phyloP scores from a whole-genome alignment of 345 rosid genomes.

The Sapria himalayana region DNA sequence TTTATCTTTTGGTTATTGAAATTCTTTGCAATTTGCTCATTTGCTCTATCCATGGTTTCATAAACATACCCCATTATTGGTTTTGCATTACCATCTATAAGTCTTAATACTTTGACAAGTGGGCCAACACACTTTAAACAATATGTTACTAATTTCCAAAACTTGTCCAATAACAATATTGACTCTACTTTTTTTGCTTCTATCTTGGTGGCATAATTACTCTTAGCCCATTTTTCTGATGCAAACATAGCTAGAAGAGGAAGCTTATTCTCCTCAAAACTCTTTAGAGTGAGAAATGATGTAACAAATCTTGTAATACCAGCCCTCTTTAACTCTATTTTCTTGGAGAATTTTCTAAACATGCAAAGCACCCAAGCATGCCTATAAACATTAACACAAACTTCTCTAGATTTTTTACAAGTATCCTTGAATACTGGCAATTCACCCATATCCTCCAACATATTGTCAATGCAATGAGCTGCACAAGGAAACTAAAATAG shows the following conservation, averaged over 20 bases:
- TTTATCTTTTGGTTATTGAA: background rate
- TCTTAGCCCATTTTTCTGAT: background rate
- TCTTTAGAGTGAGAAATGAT: constrained; percentile 1
- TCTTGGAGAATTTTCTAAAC: background rate
- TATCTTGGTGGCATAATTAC: background rate
- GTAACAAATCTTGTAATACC: background rate
- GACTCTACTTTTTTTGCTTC: background rate
- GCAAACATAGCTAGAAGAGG: constrained; percentile 1
- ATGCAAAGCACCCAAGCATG: no score
- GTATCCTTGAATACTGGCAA: no score
- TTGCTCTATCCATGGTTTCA: background rate
- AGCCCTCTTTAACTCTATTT: background rate
- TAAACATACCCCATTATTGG: no score
- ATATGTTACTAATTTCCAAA: constrained; percentile 2
- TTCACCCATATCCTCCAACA: no score
- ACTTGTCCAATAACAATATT: background rate
- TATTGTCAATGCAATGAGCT: no score
- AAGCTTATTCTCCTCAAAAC: background rate
- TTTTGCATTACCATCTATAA: no score
- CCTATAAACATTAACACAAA: no score
- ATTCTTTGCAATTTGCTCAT: background rate
- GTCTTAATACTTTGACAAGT: constrained; percentile 1
- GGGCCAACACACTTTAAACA: constrained; percentile 2
- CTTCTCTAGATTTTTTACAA: no score
- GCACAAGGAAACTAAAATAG: no score